Evolutionary conservation across 345 rosid genomes (phyloP).

Genomic region (Nasturtium officinale): DNA sequence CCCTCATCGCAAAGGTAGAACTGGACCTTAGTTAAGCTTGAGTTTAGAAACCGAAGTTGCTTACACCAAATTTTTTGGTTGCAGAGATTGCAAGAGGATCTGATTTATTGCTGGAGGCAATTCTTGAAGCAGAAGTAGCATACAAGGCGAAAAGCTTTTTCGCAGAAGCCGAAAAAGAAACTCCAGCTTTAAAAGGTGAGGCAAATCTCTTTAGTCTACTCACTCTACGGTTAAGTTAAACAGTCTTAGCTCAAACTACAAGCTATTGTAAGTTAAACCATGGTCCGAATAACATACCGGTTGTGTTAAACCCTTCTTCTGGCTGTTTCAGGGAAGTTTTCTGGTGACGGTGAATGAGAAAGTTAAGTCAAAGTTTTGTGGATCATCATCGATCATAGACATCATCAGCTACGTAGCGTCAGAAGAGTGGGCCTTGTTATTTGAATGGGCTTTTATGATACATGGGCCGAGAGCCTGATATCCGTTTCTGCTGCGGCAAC

Average conservation of each 20-base stretch:
- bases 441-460: not conserved
- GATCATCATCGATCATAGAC: conserved; percentile 8
- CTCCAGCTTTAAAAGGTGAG: conserved; percentile 42
- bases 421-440: not conserved
- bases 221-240: not conserved
- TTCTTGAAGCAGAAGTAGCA: conserved; percentile 73
- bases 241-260: conserved; percentile 11
- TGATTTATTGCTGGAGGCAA: conserved; percentile 65
- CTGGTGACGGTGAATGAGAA: conserved; percentile 8
- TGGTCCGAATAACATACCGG: conserved; percentile 10
- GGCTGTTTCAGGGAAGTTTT: conserved; percentile 24
- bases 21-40: not conserved
- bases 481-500: not conserved
- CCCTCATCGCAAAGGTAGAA: conserved; percentile 61
- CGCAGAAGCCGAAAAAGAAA: conserved; percentile 60
- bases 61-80: not conserved
- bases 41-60: not conserved
- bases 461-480: not conserved
- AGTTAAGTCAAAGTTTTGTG: conserved; percentile 20
- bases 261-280: conserved; percentile 48
- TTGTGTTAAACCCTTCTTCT: not conserved
- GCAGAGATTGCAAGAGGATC: conserved; percentile 60
- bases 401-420: not conserved
- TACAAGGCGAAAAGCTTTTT: conserved; percentile 64
- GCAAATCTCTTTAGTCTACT: conserved; percentile 1